Conservation (phyloP, 1,284 basidiomycete genomes). For the Sanguinoderma infundibulare region DNA sequence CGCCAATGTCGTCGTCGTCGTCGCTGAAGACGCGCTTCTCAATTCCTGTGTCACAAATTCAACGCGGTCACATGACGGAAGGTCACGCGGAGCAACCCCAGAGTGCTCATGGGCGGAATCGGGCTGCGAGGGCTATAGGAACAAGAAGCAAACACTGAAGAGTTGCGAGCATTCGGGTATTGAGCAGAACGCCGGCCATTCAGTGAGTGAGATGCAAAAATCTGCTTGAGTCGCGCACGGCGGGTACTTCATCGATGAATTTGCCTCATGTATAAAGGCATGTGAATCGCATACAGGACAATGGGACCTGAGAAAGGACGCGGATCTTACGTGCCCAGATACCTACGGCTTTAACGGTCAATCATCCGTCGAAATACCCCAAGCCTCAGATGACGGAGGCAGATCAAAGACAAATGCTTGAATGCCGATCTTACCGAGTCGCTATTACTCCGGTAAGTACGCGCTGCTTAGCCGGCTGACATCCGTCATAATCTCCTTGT, state of each 20-base stretch:
- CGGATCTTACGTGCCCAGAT: not conserved
- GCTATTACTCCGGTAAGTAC: slow-evolving; percentile 1
- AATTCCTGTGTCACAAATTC: not conserved
- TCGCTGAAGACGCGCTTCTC: too few relatives aligned
- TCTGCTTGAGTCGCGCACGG: too few relatives aligned
- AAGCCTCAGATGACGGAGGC: slow-evolving; percentile 16
- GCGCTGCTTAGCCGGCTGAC: slow-evolving; percentile 6
- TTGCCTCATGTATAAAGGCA: too few relatives aligned
- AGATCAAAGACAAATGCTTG: slow-evolving; percentile 10
- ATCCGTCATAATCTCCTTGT: slow-evolving; percentile 15
- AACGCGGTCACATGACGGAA: slow-evolving; percentile 9
- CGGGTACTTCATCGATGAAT: too few relatives aligned
- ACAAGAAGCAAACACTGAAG: too few relatives aligned
- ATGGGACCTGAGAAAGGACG: too few relatives aligned
- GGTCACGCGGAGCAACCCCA: slow-evolving; percentile 1
- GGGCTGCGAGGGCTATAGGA: too few relatives aligned
- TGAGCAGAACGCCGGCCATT: too few relatives aligned
- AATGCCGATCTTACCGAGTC: not conserved
- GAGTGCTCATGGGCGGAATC: too few relatives aligned
- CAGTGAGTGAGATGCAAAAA: too few relatives aligned
- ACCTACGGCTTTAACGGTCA: not conserved
- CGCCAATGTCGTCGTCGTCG: not conserved
- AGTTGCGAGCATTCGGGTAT: too few relatives aligned
- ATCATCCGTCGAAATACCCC: slow-evolving; percentile 2
- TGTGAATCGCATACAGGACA: too few relatives aligned